Conservation (phyloP, 805 yeast species). For the Pichia californica region DNA sequence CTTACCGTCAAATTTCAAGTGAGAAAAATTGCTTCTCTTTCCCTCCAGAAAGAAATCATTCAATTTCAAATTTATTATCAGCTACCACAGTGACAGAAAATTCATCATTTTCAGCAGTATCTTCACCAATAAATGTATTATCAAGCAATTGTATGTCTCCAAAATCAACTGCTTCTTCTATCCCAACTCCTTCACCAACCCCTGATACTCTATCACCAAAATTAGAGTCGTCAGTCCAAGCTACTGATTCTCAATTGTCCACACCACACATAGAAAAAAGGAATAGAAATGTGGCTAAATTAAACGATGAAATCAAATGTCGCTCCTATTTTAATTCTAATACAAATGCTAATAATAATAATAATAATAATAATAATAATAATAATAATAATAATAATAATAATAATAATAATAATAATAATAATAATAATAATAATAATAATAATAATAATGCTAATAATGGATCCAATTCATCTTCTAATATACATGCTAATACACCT, state of each 20-base stretch:
- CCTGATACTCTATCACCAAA: constrained; percentile 9
- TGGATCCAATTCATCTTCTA: too few species aligned
- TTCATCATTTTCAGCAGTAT: not conserved
- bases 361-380: not conserved
- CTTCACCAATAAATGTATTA: constrained; percentile 1
- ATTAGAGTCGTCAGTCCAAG: not conserved
- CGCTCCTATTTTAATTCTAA: too few species aligned
- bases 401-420: not conserved
- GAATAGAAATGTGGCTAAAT: not conserved
- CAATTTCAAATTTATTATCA: not conserved
- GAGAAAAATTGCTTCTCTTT: constrained; percentile 1
- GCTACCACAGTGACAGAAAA: too few species aligned
- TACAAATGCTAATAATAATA: not conserved
- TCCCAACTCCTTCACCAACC: constrained; percentile 10
- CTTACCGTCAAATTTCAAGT: constrained; percentile 9
- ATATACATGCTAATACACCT: too few species aligned
- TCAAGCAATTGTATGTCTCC: constrained; percentile 1
- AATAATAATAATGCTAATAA: too few species aligned
- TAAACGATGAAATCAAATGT: too few species aligned
- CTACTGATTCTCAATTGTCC: not conserved
- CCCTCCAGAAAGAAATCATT: constrained; percentile 1
- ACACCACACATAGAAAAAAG: not conserved
- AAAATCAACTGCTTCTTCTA: not conserved
- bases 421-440: too few species aligned
- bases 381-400: not conserved